Conservation (phyloP, 2,329 filamentous ascomycete species). For the Fusarium cyanostomum region DNA sequence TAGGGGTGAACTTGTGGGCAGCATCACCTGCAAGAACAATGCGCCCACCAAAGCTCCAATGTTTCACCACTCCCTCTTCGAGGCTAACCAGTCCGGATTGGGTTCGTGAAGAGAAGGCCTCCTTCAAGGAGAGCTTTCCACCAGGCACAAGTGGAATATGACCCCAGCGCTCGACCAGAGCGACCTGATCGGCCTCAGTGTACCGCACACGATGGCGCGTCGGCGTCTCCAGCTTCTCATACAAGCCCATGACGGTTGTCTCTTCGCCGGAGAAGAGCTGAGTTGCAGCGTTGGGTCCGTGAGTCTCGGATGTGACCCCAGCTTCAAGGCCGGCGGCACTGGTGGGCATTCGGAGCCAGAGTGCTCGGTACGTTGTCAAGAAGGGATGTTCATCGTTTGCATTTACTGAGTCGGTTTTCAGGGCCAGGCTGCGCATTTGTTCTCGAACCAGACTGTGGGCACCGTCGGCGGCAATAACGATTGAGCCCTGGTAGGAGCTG, state of each 20-base stretch:
- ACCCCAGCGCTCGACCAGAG: slow-evolving; percentile 29
- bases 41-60: slow-evolving; percentile 49
- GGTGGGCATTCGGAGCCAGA: slow-evolving; percentile 49
- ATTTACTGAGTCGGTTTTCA: slow-evolving; percentile 14
- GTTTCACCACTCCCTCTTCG: slow-evolving; percentile 49
- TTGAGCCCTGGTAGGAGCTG: slow-evolving; percentile 26
- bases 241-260: slow-evolving; percentile 24
- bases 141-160: slow-evolving; percentile 27
- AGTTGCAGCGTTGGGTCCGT: slow-evolving; percentile 29
- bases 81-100: slow-evolving; percentile 46
- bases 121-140: slow-evolving; percentile 41
- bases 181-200: slow-evolving; percentile 25
- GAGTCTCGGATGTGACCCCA: slow-evolving; percentile 46
- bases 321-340: slow-evolving; percentile 11
- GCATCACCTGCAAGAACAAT: slow-evolving; percentile 51
- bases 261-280: slow-evolving; percentile 34
- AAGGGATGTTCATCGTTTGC: slow-evolving; percentile 45
- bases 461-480: slow-evolving; percentile 37
- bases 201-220: slow-evolving; percentile 25
- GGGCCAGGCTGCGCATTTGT: slow-evolving; percentile 42
- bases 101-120: slow-evolving; percentile 42
- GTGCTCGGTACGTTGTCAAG: slow-evolving; percentile 44
- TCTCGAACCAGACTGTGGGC: slow-evolving; percentile 25
- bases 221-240: slow-evolving; percentile 30
- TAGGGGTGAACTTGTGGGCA: slow-evolving; percentile 52